phyloP scores from a whole-genome alignment of 1,139 yeast species.

The Candida sojae region DNA sequence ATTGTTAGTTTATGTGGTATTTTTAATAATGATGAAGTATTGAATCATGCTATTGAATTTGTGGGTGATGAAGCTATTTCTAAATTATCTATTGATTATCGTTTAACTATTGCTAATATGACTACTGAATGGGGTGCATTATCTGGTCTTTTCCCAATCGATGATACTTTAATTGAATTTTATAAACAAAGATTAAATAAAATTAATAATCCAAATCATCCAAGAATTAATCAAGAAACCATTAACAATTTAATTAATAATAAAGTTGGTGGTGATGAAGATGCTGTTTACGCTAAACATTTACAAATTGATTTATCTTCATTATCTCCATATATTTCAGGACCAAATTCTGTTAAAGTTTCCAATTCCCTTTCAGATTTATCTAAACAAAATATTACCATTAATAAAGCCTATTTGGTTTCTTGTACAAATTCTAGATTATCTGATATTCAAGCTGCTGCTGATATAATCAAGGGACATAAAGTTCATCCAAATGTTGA shows the following conservation, averaged over 20 bases:
- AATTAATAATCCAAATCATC: constrained; percentile 73
- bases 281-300: constrained; percentile 86
- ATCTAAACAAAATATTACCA: constrained; percentile 68
- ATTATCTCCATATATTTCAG: constrained; percentile 88
- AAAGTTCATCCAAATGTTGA: constrained; percentile 88
- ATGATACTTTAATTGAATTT: constrained; percentile 72
- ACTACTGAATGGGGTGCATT: constrained; percentile 99
- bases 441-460: constrained; percentile 93
- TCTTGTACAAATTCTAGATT: constrained; percentile 95
- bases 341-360: constrained; percentile 95
- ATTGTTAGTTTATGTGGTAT: constrained; percentile 94
- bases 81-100: constrained; percentile 78
- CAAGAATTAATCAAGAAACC: constrained; percentile 71
- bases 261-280: constrained; percentile 60
- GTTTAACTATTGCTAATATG: constrained; percentile 97
- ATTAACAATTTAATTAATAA: constrained; percentile 50
- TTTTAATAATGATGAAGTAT: constrained; percentile 93
- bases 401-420: constrained; percentile 95
- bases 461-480: constrained; percentile 75
- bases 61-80: constrained; percentile 76
- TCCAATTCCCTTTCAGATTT: constrained; percentile 77
- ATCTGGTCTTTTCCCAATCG: constrained; percentile 95
- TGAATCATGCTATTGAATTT: constrained; percentile 96
- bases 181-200: constrained; percentile 66
- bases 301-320: constrained; percentile 80